Base-by-base conservation (phyloP, 805 yeast genomes). In the Candida nonsorbophila region DNA sequence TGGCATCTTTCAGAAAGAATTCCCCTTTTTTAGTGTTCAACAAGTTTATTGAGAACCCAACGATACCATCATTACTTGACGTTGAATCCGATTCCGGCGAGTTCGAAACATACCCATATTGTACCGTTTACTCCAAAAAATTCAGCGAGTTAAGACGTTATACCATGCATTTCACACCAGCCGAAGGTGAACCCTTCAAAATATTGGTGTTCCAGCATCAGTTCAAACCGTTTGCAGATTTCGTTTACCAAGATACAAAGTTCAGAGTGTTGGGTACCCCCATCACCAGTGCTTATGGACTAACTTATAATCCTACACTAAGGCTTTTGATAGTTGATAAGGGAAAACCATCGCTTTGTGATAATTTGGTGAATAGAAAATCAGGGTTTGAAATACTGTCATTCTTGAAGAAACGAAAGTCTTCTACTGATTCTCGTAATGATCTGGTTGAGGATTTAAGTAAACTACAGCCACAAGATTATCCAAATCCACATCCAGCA, bases 221-320 rank as follows among this genome's bases (percentile, higher is more conserved):
- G 31, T 48, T 43, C 38, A 47, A 53, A 30, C 63, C 69, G 3
- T 59, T 55, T 38, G 50, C 64, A 7, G 70, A 64, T 43, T 64
- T 64, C 38, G 43, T 28, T 17, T 63, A 59, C 36, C 49, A 50
- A 21, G 38, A 36, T 22, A 62, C 68, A 3, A 40, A 67, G 9
- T 64, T 64, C 38, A 47, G 70, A 26, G 44, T 62, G 4, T 27
- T 56, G 12, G 69, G 70, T 4, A 51, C 66, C 4, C 37, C 65
- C 5, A 34, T 58, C n/a, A 32, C 50, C 3, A 45, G 47, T 33
- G 54, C 56, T 3, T 49, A 55, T 36, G 39, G 54, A n/a, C 34
- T 43, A 31, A 43, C 35, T 18, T 53, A 51, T 38, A 54, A 51
- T 29, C 66, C 64, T 3, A 44, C 45, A 13, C 44, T 64, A 32